phyloP scores from a whole-genome alignment of 495 filamentous ascomycete species.

The Tuber umbilicatum region DNA sequence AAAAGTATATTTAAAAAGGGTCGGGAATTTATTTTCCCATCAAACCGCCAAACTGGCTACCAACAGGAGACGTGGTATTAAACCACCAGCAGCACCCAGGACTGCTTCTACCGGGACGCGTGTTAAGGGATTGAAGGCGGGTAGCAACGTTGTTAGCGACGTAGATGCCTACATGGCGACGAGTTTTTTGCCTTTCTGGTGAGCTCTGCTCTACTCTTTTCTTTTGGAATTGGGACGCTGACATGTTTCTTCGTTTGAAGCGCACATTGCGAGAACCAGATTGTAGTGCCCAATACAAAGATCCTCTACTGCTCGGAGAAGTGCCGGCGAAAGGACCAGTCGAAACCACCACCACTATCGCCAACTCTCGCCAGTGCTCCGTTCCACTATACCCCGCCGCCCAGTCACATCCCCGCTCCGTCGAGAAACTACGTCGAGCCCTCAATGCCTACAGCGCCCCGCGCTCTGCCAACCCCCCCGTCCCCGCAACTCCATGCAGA shows the following conservation, averaged over 20 bases:
- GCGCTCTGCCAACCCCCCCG: constrained; percentile 18
- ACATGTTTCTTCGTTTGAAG: constrained; percentile 42
- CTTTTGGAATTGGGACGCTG: constrained; percentile 21
- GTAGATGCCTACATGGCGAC: constrained; percentile 40
- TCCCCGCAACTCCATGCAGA: not conserved
- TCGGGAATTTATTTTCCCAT: constrained; percentile 13
- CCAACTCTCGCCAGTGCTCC: constrained; percentile 5
- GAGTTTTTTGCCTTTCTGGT: constrained; percentile 42
- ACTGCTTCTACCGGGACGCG: constrained; percentile 27
- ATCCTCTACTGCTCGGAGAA: constrained; percentile 45
- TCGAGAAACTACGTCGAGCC: constrained; percentile 40
- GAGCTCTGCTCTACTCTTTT: constrained; percentile 16
- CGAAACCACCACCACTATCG: constrained; percentile 34
- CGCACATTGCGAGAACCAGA: constrained; percentile 68
- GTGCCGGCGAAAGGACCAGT: constrained; percentile 40
- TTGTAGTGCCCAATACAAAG: constrained; percentile 59
- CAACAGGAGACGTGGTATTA: constrained; percentile 41
- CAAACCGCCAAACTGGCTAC: constrained; percentile 41
- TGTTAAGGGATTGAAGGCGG: constrained; percentile 27
- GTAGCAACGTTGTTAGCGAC: constrained; percentile 28
- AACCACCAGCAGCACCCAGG: constrained; percentile 38
- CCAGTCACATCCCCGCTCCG: constrained; percentile 21
- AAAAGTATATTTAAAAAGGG: not conserved
- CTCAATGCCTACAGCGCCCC: constrained; percentile 39
- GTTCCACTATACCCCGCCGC: constrained; percentile 18